phyloP scores from a whole-genome alignment of 495 filamentous ascomycete genomes.

The Xylaria flabelliformis region DNA sequence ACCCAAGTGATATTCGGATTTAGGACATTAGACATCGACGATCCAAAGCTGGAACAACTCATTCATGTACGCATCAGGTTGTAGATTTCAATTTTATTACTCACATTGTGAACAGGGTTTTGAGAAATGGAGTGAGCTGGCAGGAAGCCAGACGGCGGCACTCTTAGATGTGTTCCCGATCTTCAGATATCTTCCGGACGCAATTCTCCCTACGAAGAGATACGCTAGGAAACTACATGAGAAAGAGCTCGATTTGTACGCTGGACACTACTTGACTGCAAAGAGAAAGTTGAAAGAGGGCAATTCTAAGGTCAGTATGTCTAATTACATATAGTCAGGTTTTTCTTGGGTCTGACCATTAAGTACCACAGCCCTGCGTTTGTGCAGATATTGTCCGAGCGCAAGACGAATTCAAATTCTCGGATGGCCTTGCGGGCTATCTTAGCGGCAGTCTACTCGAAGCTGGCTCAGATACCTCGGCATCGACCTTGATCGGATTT shows the following conservation, averaged over 20 bases:
- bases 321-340: neutral
- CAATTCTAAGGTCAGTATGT: constrained; percentile 35
- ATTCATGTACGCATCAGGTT: constrained; percentile 44
- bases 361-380: constrained; percentile 28
- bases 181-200: constrained; percentile 50
- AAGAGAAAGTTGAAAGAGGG: constrained; percentile 43
- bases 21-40: constrained; percentile 54
- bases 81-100: neutral
- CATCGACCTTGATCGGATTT: constrained; percentile 49
- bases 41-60: constrained; percentile 58
- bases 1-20: constrained; percentile 64
- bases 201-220: constrained; percentile 42
- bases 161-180: constrained; percentile 54
- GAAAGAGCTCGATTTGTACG: constrained; percentile 44
- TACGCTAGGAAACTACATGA: constrained; percentile 38
- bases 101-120: constrained; percentile 44
- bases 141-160: constrained; percentile 46
- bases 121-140: constrained; percentile 54
- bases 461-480: constrained; percentile 60
- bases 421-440: constrained; percentile 36
- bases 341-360: neutral
- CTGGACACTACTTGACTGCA: constrained; percentile 47
- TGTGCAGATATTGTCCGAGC: constrained; percentile 29
- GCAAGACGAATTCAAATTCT: constrained; percentile 30
- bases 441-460: constrained; percentile 49